These are phyloP conservation scores for Calocybe gangraenosa DNA, from an alignment of 768 basidiomycete species.

Conservation along the genomic window DNA sequence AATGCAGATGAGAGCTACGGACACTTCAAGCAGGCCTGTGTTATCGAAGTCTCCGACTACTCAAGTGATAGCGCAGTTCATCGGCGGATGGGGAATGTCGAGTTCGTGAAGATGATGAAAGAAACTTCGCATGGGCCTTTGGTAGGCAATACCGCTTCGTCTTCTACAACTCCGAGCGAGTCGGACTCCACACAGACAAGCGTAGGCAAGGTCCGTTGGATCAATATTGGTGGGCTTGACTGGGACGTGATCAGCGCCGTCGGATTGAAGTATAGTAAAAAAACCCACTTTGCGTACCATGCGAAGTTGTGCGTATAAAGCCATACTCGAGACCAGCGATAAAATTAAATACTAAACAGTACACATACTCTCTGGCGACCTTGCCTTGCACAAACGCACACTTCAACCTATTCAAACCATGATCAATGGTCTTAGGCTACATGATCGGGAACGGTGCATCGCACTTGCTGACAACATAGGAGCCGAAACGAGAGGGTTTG, in stretches of 20 bases:
- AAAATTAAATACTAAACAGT: conserved; percentile 32
- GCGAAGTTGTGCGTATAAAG: conserved; percentile 40
- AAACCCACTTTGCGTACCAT: conserved; percentile 58
- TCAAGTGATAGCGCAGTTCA: conserved; percentile 40
- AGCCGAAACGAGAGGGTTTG: conserved; percentile 1
- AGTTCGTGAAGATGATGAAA: conserved; percentile 43
- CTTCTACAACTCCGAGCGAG: conserved; percentile 1
- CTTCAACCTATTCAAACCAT: conserved; percentile 66
- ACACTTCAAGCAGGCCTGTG: conserved; percentile 50
- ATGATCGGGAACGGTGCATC: conserved; percentile 57
- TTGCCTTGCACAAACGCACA: conserved; percentile 68
- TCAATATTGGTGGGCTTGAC: conserved; percentile 56
- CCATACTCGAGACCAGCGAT: background rate
- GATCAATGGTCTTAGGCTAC: conserved; percentile 57
- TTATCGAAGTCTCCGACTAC: conserved; percentile 61
- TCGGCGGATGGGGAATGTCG: conserved; percentile 44
- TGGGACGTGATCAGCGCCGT: conserved; percentile 64
- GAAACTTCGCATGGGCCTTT: conserved; percentile 11
- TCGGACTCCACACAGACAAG: conserved; percentile 3
- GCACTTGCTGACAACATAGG: conserved; percentile 38
- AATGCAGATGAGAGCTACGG: conserved; percentile 44
- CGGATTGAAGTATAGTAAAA: conserved; percentile 53
- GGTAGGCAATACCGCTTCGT: conserved; percentile 7
- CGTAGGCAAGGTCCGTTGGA: conserved; percentile 48
- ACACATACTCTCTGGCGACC: conserved; percentile 69